A percentile compares a stretch with the other conserved stretches of the same genome.
phyloP scores from a whole-genome alignment of 1,284 basidiomycete species.

The Takashimella koratensis region DNA sequence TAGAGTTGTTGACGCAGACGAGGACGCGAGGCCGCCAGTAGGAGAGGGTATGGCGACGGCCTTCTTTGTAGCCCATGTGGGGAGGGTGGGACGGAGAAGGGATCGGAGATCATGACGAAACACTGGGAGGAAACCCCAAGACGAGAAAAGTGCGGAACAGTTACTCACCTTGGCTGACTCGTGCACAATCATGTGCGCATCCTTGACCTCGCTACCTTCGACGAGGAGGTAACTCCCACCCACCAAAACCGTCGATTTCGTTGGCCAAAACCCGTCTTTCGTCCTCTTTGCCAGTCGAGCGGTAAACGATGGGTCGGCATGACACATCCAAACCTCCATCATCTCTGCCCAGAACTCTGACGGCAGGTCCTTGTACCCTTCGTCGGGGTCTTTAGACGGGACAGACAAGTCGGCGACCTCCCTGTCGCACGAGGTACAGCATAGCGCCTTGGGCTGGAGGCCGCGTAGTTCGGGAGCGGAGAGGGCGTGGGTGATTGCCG shows the following conservation, averaged over 20 bases:
- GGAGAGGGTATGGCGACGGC: conserved; percentile 60
- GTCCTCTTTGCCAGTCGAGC: conserved; percentile 64
- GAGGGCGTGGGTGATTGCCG: conserved; percentile 33
- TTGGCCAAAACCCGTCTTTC: conserved; percentile 74
- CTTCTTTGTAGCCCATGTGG: conserved; percentile 75
- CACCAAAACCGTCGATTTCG: conserved; percentile 65
- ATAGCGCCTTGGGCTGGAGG: conserved; percentile 32
- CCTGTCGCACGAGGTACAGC: conserved; percentile 55
- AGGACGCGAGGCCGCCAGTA: conserved; percentile 65
- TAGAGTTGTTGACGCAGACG: too few relatives aligned
- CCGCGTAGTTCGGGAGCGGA: conserved; percentile 33
- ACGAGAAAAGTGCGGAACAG: neutral
- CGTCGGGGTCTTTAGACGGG: conserved; percentile 64
- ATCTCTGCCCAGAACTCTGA: conserved; percentile 96
- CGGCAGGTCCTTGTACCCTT: conserved; percentile 73
- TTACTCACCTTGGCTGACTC: conserved; percentile 58
- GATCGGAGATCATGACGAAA: conserved; percentile 14
- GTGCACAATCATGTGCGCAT: conserved; percentile 56
- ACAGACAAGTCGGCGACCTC: conserved; percentile 64
- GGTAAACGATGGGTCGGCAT: conserved; percentile 76
- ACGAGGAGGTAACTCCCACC: conserved; percentile 82
- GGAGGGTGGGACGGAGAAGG: conserved; percentile 9
- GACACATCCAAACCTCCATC: conserved; percentile 97
- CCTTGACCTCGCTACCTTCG: conserved; percentile 58
- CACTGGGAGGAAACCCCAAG: conserved; percentile 4